Conservation (phyloP, 2,329 filamentous ascomycete species). For the Penicillium sp. region DNA sequence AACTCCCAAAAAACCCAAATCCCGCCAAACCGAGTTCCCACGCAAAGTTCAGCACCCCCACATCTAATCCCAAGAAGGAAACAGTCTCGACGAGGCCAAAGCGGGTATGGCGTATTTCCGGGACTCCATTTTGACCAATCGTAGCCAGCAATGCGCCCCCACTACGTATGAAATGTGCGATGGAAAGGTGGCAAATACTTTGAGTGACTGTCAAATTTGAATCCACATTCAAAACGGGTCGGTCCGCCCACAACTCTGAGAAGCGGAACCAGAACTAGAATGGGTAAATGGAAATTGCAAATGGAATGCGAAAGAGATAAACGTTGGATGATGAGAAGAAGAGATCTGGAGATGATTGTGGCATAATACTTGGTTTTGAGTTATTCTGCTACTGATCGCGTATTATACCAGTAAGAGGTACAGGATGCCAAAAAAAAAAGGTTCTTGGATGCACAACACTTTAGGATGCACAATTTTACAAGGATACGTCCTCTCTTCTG, state of each 20-base stretch:
- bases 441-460: too few species aligned
- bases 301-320: too few species aligned
- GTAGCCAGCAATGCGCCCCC: not conserved
- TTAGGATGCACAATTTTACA: too few species aligned
- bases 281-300: too few species aligned
- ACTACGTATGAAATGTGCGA: not conserved
- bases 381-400: too few species aligned
- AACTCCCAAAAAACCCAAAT: not conserved
- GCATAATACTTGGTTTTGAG: too few species aligned
- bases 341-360: too few species aligned
- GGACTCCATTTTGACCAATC: not conserved
- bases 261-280: too few species aligned
- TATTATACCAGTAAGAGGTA: too few species aligned
- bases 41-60: not conserved
- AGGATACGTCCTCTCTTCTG: too few species aligned
- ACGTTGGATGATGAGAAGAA: too few species aligned
- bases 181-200: not conserved
- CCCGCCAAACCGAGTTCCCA: not conserved
- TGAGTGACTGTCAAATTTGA: not conserved
- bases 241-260: not conserved
- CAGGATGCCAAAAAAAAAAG: too few species aligned
- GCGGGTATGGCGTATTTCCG: not conserved
- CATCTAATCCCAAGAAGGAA: slow-evolving; percentile 2
- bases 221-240: slow-evolving; percentile 3
- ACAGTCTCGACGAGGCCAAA: slow-evolving; percentile 3